Evolutionary conservation across 805 yeast genomes (phyloP).

Genomic region (Saccharomycopsis malanga): DNA sequence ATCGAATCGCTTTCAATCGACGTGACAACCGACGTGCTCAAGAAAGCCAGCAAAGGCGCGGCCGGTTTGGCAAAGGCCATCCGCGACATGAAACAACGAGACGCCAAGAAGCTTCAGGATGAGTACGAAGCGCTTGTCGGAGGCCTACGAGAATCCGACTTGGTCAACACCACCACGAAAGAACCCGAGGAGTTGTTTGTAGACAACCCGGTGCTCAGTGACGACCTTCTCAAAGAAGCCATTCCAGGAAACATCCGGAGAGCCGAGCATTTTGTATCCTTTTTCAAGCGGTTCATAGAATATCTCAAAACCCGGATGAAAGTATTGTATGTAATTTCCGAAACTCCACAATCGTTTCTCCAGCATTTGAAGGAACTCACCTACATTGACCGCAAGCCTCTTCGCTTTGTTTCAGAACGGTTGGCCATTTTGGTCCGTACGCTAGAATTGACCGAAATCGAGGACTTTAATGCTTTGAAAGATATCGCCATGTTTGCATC

Average conservation of each 20-base stretch:
- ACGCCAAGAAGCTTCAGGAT: slow-evolving; percentile 74
- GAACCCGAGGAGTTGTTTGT: slow-evolving; percentile 57
- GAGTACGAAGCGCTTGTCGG: slow-evolving; percentile 89
- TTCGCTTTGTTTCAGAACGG: slow-evolving; percentile 87
- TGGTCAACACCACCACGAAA: slow-evolving; percentile 28
- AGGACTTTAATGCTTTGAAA: slow-evolving; percentile 86
- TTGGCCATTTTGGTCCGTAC: slow-evolving; percentile 84
- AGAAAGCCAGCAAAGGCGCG: slow-evolving; percentile 85
- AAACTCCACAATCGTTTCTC: slow-evolving; percentile 87
- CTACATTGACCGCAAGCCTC: slow-evolving; percentile 85
- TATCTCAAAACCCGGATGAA: slow-evolving; percentile 96
- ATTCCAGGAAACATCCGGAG: slow-evolving; percentile 95
- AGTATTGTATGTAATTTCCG: slow-evolving; percentile 94
- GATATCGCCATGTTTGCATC: slow-evolving; percentile 98
- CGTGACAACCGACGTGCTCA: slow-evolving; percentile 80
- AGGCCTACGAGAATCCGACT: slow-evolving; percentile 79
- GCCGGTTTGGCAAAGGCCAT: slow-evolving; percentile 68
- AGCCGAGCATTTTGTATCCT: slow-evolving; percentile 95
- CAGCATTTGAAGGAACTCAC: slow-evolving; percentile 92
- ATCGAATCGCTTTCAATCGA: slow-evolving; percentile 91
- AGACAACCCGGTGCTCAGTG: slow-evolving; percentile 81
- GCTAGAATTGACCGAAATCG: slow-evolving; percentile 78
- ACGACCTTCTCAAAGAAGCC: slow-evolving; percentile 83
- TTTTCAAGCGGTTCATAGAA: slow-evolving; percentile 86
- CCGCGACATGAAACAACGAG: slow-evolving; percentile 76